Percentiles rank a stretch among this genome's conserved stretches.
Evolutionary conservation across 2,329 filamentous ascomycete genomes (phyloP).

Genomic region (Diplodia intermedia): DNA sequence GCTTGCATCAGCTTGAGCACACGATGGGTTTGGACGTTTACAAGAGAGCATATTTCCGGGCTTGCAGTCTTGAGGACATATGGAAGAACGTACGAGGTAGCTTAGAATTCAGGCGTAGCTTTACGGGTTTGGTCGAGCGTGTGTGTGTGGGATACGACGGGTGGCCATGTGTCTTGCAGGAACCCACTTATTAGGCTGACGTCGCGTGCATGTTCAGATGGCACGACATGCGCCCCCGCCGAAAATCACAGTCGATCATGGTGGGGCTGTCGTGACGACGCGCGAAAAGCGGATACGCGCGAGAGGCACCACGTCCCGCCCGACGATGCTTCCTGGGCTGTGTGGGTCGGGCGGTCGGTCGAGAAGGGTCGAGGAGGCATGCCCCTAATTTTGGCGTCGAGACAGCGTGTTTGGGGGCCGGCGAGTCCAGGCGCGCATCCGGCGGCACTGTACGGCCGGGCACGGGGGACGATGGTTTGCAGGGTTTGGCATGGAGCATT

Average conservation of each 20-base stretch:
- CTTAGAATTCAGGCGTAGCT: background rate
- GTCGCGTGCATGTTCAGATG: background rate
- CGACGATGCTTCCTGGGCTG: background rate
- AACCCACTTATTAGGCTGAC: background rate
- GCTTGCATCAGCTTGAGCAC: background rate
- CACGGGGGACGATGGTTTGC: background rate
- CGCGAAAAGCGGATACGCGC: constrained; percentile 14
- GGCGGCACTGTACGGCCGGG: no score
- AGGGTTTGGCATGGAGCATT: background rate
- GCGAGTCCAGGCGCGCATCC: background rate
- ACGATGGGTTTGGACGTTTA: background rate
- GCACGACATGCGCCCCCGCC: constrained; percentile 15
- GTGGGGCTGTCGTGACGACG: background rate
- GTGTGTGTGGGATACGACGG: background rate
- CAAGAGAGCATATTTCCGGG: constrained; percentile 3
- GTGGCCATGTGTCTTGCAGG: constrained; percentile 1
- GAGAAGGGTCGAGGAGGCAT: background rate
- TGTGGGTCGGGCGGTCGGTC: background rate
- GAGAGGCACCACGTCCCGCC: constrained; percentile 5
- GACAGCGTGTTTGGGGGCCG: background rate
- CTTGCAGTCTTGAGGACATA: background rate
- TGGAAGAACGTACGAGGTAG: background rate
- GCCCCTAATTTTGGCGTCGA: constrained; percentile 9
- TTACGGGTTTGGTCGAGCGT: background rate
- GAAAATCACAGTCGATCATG: constrained; percentile 21